Evolutionary conservation across 192 early-diverging fungal genomes (phyloP), one percentile per base, ranked within the genome.

Genomic region (Backusella macrospora): DNA sequence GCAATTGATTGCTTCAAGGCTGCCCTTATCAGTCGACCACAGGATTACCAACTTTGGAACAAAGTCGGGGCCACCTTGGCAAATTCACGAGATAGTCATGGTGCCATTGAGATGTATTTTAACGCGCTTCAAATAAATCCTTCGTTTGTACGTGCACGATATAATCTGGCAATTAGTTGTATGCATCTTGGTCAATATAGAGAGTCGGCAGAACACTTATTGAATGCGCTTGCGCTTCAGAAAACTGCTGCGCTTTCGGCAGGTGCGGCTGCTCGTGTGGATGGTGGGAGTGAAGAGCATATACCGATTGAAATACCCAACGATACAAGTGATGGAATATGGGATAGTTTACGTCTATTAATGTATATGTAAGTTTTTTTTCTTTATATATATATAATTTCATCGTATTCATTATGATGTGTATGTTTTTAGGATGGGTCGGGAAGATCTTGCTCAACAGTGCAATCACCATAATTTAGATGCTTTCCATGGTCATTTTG

Each of bases 1-100:
- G 97, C 98, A 1, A 86, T 96, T 8, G 98, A 99, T 76, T 99
- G 98, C 79, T 99, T 99, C 84, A 88, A 92, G 70, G 90, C 96
- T 0, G 96, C 96, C 44, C 80, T 99, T 45, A 87, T 90, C 16
- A 87, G 86, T 26, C 86, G 92, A 18, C 98, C 98, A 13, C 85
- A 91, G 80, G 95, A 98, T 78, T 98, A 97, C 78, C 83, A 96
- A 76, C 84, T 98, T 44, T 99, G 95, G 95, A 99, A 99, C 85
- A 95, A 95, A 73, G 86, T 99, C 34, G 98, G 98, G 8, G 98
- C 98, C 5, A 99, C 97, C 0, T 86, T 96, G 46, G 98, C 97
- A 23, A 98, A 99, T 75, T 86, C 92, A 14, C 86, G 86, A n/a
- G 83, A 92, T 52, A 87, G 91, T 21, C 68, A 81, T 23, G 85